A percentile compares a stretch with the other conserved stretches of the same genome.
Evolutionary conservation across 2,329 filamentous ascomycete genomes (phyloP).

Genomic region (Colletotrichum graminicola): DNA sequence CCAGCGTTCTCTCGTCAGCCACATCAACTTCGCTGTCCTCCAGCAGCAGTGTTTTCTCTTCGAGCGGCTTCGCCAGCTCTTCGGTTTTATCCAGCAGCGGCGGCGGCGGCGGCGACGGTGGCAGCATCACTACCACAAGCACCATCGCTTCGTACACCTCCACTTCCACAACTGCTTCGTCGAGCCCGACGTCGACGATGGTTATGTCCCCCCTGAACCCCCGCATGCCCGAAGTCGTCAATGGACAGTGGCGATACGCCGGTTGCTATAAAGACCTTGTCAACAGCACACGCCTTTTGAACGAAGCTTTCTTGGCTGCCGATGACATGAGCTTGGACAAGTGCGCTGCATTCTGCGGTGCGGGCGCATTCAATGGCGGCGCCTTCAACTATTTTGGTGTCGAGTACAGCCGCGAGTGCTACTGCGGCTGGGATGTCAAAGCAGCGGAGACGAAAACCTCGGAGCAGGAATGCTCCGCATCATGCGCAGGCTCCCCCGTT

Average conservation of each 20-base stretch:
- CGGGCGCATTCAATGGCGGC: slow-evolving; percentile 36
- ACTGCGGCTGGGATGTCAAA: slow-evolving; percentile 44
- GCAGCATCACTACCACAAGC: slow-evolving; percentile 34
- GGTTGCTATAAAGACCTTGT: slow-evolving; percentile 46
- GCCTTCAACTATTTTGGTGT: slow-evolving; percentile 47
- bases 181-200: slow-evolving; percentile 28
- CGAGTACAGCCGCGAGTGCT: slow-evolving; percentile 45
- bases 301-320: slow-evolving; percentile 32
- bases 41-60: background rate
- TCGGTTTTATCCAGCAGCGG: slow-evolving; percentile 22
- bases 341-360: slow-evolving; percentile 46
- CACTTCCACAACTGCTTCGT: slow-evolving; percentile 23
- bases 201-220: slow-evolving; percentile 41
- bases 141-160: slow-evolving; percentile 30
- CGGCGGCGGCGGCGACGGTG: background rate
- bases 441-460: slow-evolving; percentile 35
- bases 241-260: slow-evolving; percentile 43
- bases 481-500: slow-evolving; percentile 37
- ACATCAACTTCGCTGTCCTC: background rate
- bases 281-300: slow-evolving; percentile 40
- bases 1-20: background rate
- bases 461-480: slow-evolving; percentile 43
- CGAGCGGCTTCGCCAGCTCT: background rate
- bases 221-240: slow-evolving; percentile 35
- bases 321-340: slow-evolving; percentile 45